Conservation (phyloP, 2,329 filamentous ascomycete species). For the Cercospora citrullina region DNA sequence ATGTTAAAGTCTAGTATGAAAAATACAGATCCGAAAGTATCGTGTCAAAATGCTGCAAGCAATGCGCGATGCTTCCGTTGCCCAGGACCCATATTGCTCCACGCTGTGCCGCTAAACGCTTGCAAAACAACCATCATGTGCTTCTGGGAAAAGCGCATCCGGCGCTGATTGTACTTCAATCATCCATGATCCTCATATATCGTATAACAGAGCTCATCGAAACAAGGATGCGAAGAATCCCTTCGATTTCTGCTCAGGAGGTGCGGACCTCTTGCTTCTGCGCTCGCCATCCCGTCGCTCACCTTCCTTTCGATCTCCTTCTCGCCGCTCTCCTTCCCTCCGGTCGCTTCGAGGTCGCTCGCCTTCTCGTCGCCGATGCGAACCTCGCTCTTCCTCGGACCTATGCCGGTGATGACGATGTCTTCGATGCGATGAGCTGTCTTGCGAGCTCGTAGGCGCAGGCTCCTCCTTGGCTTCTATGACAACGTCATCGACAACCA, state of each 20-base stretch:
- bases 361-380: conserved; percentile 11
- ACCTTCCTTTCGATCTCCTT: conserved; percentile 13
- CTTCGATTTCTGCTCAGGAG: conserved; percentile 19
- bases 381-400: conserved; percentile 4
- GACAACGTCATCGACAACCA: conserved; percentile 11
- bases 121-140: background rate
- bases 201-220: background rate
- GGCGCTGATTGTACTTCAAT: background rate
- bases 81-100: background rate
- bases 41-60: background rate
- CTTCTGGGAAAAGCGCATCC: background rate
- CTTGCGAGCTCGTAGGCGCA: conserved; percentile 13
- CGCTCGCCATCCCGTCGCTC: conserved; percentile 15
- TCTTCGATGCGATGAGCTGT: conserved; percentile 17
- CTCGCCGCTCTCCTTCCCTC: conserved; percentile 10
- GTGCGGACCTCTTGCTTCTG: conserved; percentile 15
- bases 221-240: conserved; percentile 21
- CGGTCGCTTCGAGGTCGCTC: conserved; percentile 14
- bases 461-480: conserved; percentile 2
- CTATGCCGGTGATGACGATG: conserved; percentile 19
- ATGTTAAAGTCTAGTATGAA: background rate
- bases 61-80: background rate
- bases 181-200: background rate
- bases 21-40: conserved; percentile 1
- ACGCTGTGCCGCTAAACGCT: background rate